Evolutionary conservation across 139 green algal genomes (phyloP), one percentile per base, ranked within the genome.

Genomic region (Volvox africanus): DNA sequence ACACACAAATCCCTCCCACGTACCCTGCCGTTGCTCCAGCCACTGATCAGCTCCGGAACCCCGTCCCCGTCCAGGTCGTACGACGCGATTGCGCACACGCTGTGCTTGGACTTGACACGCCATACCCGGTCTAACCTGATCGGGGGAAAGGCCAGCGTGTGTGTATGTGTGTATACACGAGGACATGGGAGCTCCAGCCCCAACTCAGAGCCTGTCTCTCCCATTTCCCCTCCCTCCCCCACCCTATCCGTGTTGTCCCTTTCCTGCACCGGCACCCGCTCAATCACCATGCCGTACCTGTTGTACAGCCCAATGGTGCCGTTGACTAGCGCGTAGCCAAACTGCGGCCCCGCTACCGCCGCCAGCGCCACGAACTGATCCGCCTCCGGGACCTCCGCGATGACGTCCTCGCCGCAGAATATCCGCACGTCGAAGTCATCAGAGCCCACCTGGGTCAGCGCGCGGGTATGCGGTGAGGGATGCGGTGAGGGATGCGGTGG

Each of bases 81-180:
- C 17, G 84, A 65, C 28, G 84, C 78, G 0, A 98, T 85, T 24
- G 87, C 89, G 35, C 82, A 93, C 67, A 96, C 92, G 80, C 80
- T 94, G 91, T 97, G 95, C 61, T 96, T 96, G 92, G 91, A 95
- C 91, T 97, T 97, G n/a, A 98, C 95, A 30, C 96, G 94, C 96
- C 96, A 98, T 37, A 94, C 80, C 18, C 96, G 92, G 32, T 94
- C 92, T 61, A 94, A 68, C 82, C 68, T 90, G 71, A 95, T 82
- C 96, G 96, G 22, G 95, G 87, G 18, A 93, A 95, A 28, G 96
- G 92, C 44, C 44, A 55, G 44, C 44, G 44, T 55, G 44, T 55
- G 44, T 55, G 44, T 55, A 55, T 55, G 44, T 55, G 44, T 2
- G 11, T 75, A 12, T 28, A 9, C 67, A 3, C 14, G n/a, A n/a